Conservation (phyloP, 1,139 yeast species). For the Blastobotrys buckinghamii region DNA sequence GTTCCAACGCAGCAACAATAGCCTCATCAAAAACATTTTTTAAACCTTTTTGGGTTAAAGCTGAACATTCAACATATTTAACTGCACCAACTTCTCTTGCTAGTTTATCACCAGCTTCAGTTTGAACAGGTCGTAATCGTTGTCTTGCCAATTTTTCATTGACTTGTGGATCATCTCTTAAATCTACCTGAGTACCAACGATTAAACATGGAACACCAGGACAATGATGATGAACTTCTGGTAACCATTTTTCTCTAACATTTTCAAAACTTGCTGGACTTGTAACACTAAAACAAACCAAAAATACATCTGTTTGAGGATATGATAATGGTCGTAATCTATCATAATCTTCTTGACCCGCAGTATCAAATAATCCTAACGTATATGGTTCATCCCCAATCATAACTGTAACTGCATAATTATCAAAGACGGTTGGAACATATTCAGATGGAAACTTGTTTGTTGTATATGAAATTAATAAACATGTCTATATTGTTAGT, state of each 20-base stretch:
- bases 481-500: constrained; percentile 53
- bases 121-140: constrained; percentile 77
- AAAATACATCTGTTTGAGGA: constrained; percentile 94
- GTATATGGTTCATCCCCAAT: constrained; percentile 98
- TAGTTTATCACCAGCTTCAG: constrained; percentile 84
- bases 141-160: constrained; percentile 86
- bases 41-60: constrained; percentile 93
- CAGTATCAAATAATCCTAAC: constrained; percentile 92
- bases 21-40: constrained; percentile 97
- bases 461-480: constrained; percentile 85
- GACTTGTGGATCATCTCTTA: constrained; percentile 88
- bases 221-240: constrained; percentile 96
- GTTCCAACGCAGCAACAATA: constrained; percentile 86
- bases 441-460: constrained; percentile 93
- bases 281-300: constrained; percentile 90
- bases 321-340: constrained; percentile 92
- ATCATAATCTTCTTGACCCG: constrained; percentile 99
- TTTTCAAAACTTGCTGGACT: constrained; percentile 98
- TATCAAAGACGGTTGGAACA: constrained; percentile 92
- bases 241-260: constrained; percentile 97
- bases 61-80: constrained; percentile 95
- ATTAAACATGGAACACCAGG: constrained; percentile 96
- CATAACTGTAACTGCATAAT: constrained; percentile 97
- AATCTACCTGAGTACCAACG: constrained; percentile 93
- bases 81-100: constrained; percentile 94